phyloP scores from a whole-genome alignment of 495 filamentous ascomycete species.

The Viridothelium virens region DNA sequence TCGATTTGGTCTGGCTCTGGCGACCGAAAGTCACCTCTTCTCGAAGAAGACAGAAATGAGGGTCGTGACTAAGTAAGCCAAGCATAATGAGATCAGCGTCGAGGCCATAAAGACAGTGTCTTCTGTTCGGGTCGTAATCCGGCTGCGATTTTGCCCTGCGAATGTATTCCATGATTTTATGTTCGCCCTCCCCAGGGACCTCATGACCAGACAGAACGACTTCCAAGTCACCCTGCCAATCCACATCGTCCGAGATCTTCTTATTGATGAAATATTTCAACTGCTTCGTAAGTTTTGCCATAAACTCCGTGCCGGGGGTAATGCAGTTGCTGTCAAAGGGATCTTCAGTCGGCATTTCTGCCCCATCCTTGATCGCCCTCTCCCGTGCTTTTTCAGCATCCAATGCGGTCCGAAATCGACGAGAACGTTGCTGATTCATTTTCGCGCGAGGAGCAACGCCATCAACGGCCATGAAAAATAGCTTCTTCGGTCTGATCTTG shows the following conservation, averaged over 20 bases:
- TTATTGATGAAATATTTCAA: conserved; percentile 98
- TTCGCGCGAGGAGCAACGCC: conserved; percentile 96
- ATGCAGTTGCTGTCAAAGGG: conserved; percentile 99
- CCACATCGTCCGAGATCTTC: conserved; percentile 91
- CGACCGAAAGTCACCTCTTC: conserved; percentile 98
- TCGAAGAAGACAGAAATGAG: conserved; percentile 92
- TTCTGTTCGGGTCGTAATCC: conserved; percentile 86
- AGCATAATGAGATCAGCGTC: conserved; percentile 99
- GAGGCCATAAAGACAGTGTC: conserved; percentile 94
- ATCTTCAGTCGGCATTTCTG: conserved; percentile 89
- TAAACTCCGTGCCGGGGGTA: conserved; percentile 95
- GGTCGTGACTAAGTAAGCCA: conserved; percentile 91
- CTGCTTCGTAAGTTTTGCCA: conserved; percentile 89
- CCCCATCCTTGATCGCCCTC: conserved; percentile 78
- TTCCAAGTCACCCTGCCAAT: conserved; percentile 87
- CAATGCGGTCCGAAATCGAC: conserved; percentile 88
- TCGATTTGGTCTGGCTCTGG: conserved; percentile 73
- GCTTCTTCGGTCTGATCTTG: conserved; percentile 94
- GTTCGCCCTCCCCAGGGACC: conserved; percentile 97
- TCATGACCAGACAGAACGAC: conserved; percentile 96
- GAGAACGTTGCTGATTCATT: conserved; percentile 98
- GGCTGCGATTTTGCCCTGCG: conserved; percentile 90
- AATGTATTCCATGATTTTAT: conserved; percentile 99
- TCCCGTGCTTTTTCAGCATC: conserved; percentile 84
- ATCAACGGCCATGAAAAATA: conserved; percentile 99